A percentile compares a stretch with the other conserved stretches of the same genome.
Evolutionary conservation across 192 early-diverging fungal genomes (phyloP).

Genomic region (Gorgonomyces haynaldii): DNA sequence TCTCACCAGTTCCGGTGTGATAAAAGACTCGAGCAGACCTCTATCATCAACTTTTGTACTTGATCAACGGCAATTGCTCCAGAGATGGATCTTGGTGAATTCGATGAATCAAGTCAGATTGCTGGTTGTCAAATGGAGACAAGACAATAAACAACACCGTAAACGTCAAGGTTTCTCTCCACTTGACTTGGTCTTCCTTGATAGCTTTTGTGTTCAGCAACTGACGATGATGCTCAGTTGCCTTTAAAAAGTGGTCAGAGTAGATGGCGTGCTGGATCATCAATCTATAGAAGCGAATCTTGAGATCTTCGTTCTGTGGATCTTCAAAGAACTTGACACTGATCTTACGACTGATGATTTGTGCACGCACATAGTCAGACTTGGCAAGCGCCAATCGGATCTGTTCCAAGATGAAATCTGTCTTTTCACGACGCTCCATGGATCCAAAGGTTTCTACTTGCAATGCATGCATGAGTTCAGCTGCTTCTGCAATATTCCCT

Average conservation of each 20-base stretch:
- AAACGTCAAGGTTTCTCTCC: slow-evolving; percentile 64
- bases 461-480: slow-evolving; percentile 90
- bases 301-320: slow-evolving; percentile 72
- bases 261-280: slow-evolving; percentile 94
- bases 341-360: slow-evolving; percentile 94
- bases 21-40: slow-evolving; percentile 79
- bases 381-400: slow-evolving; percentile 91
- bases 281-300: slow-evolving; percentile 90
- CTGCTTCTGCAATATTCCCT: slow-evolving; percentile 81
- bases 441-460: slow-evolving; percentile 98
- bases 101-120: slow-evolving; percentile 84
- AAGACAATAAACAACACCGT: slow-evolving; percentile 79
- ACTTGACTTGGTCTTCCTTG: slow-evolving; percentile 63
- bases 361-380: slow-evolving; percentile 79
- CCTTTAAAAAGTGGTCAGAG: slow-evolving; percentile 78
- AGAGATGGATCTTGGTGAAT: slow-evolving; percentile 73
- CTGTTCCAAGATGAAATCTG: slow-evolving; percentile 97
- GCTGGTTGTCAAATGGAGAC: slow-evolving; percentile 91
- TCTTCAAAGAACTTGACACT: slow-evolving; percentile 88
- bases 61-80: slow-evolving; percentile 57
- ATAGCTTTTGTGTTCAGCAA: slow-evolving; percentile 80
- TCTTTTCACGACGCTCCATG: slow-evolving; percentile 98
- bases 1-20: slow-evolving; percentile 83
- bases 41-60: slow-evolving; percentile 45
- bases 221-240: slow-evolving; percentile 84